Base-by-base conservation (phyloP, 1,284 basidiomycete genomes). In the Malassezia sympodialis region DNA sequence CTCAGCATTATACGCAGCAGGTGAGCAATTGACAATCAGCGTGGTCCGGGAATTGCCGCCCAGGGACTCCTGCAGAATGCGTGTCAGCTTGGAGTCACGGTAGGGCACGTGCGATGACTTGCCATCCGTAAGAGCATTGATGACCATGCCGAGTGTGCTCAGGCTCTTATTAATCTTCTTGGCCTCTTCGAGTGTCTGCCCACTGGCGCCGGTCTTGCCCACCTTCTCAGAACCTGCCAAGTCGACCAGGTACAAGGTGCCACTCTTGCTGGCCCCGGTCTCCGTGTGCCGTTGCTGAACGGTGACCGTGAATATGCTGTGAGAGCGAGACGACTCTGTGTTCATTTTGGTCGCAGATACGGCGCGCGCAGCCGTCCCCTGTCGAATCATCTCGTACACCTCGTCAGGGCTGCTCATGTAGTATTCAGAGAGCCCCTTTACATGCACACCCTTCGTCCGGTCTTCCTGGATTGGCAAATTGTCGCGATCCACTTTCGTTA, bases 101-200 rank as follows among this genome's bases (percentile, higher is more conserved):
- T 87, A 98, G 3, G 93, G 93, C 53, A 99, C 87, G 75, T 99
- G 91, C 64, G 90, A 88, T 14, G 90, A 87, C 90, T 73, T 74
- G 52, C 86, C 82, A 72, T 99, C 94, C 2, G 94, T 99, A 58
- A 99, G 79, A 3, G 93, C 88, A 70, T 99, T 99, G 76, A 99
- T 99, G 74, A 99, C 94, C 91, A 98, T 98, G 45, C 94, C 94
- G 59, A 99, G 82, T 11, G 94, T 93, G 19, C 90, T 96, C 39
- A 99, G 78, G 55, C 87, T 90, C 78, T 98, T 98, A 80, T 99
- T 99, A 79, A 99, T 99, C 81, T 98, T 99, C 82, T 99, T 99
- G 12, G 94, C 94, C 76, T 99, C 94, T 76, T 99, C 94, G 12
- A 99, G 79, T 30, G 94, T 98, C 76, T 98, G 94, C 2, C 94